These are phyloP conservation scores for Copromyces sp. DNA, from an alignment of 495 filamentous ascomycete species.

Conservation along the genomic window DNA sequence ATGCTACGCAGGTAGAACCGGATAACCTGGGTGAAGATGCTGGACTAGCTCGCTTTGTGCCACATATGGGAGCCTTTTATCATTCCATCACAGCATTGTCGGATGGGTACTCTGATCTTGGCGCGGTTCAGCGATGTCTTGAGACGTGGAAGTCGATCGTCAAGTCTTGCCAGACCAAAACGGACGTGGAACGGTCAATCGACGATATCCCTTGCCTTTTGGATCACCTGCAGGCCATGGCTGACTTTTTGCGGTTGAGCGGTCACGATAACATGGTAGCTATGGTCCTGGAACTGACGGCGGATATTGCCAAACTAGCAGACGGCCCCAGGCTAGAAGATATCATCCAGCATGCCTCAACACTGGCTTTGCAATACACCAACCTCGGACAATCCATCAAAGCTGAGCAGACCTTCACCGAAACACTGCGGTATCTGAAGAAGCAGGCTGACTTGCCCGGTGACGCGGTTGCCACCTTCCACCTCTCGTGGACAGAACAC, in stretches of 20 bases:
- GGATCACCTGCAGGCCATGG: conserved; percentile 54
- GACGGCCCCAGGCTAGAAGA: conserved; percentile 41
- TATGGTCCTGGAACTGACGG: conserved; percentile 35
- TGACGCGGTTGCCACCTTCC: conserved; percentile 42
- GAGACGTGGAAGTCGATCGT: conserved; percentile 43
- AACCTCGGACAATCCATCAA: conserved; percentile 67
- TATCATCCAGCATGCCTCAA: conserved; percentile 46
- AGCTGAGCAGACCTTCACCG: conserved; percentile 53
- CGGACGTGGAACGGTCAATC: conserved; percentile 44
- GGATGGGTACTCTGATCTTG: conserved; percentile 35
- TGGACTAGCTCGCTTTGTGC: conserved; percentile 40
- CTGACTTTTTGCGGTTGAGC: conserved; percentile 69
- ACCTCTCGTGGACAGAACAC: conserved; percentile 67
- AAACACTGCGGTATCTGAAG: conserved; percentile 37
- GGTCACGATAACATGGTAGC: conserved; percentile 42
- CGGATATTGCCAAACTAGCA: conserved; percentile 47
- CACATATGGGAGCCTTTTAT: conserved; percentile 50
- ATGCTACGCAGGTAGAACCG: conserved; percentile 20
- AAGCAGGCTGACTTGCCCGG: conserved; percentile 3
- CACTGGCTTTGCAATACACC: conserved; percentile 61
- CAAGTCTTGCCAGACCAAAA: conserved; percentile 35
- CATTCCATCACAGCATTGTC: conserved; percentile 45
- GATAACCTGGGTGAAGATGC: conserved; percentile 40
- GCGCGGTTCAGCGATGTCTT: conserved; percentile 39
- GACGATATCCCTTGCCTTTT: conserved; percentile 52